These are phyloP conservation scores for Gaultheria prostrata DNA, from an alignment of 148 eudicot species.

Conservation along the genomic window DNA sequence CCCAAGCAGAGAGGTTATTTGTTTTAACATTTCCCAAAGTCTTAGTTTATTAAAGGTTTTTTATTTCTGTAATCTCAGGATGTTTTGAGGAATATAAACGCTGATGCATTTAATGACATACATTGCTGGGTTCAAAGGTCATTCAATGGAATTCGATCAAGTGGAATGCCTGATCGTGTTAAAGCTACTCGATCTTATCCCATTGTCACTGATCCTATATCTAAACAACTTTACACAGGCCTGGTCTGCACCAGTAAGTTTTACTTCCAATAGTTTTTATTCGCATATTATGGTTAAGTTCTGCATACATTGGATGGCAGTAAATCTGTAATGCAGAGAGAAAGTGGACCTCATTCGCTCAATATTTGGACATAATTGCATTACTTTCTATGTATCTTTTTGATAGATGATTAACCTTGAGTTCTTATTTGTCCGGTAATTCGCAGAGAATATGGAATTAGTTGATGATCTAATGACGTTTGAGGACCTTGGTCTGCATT, in stretches of 20 bases:
- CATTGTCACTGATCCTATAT: conserved; percentile 39
- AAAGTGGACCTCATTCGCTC: background rate
- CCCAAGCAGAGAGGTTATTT: too few relatives aligned
- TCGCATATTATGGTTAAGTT: background rate
- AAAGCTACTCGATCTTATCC: conserved; percentile 57
- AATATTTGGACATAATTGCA: background rate
- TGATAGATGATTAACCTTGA: background rate
- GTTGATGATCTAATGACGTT: conserved; percentile 88
- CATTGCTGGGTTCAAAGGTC: conserved; percentile 62
- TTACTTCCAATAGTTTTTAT: background rate
- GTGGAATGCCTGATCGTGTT: conserved; percentile 36
- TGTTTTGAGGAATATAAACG: conserved; percentile 58
- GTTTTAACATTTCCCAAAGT: background rate
- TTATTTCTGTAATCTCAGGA: conserved; percentile 43
- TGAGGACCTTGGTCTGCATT: conserved; percentile 70
- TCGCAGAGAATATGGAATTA: conserved; percentile 80
- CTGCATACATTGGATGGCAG: background rate
- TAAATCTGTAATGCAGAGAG: background rate
- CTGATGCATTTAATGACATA: conserved; percentile 52
- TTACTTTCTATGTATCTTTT: background rate
- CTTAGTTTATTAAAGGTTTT: background rate
- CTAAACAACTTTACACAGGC: conserved; percentile 57
- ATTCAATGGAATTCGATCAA: conserved; percentile 43
- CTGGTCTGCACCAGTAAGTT: conserved; percentile 77
- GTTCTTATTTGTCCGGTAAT: background rate